Percentiles rank a stretch among this genome's conserved stretches.
These are phyloP conservation scores for Cordyceps tenuipes DNA, from an alignment of 2,329 filamentous ascomycete genomes.

Conservation along the genomic window DNA sequence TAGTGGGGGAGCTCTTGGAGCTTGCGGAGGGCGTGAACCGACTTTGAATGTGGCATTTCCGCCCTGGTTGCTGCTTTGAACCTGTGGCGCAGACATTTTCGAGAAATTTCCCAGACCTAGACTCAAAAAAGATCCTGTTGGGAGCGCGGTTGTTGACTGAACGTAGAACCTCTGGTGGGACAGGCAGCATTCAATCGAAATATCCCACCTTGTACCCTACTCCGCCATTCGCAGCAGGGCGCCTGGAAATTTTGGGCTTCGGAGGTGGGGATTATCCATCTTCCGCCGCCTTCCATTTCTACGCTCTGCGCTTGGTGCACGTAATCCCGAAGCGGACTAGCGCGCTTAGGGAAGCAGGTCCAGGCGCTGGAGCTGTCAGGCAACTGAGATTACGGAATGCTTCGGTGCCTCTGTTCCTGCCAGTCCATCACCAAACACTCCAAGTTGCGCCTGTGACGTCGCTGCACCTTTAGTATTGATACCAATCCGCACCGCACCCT, in stretches of 20 bases:
- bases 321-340: constrained; percentile 18
- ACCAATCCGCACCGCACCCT: neutral
- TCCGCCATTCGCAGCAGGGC: constrained; percentile 21
- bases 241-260: constrained; percentile 33
- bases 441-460: constrained; percentile 13
- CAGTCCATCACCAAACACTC: constrained; percentile 20
- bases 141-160: constrained; percentile 22
- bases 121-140: constrained; percentile 2
- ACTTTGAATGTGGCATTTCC: constrained; percentile 52
- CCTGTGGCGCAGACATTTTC: constrained; percentile 34
- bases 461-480: neutral
- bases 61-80: constrained; percentile 26
- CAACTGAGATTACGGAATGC: constrained; percentile 35
- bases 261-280: constrained; percentile 31
- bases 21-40: constrained; percentile 25
- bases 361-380: constrained; percentile 30
- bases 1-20: constrained; percentile 30
- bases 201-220: constrained; percentile 35
- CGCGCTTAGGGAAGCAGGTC: constrained; percentile 14
- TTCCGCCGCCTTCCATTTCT: constrained; percentile 23
- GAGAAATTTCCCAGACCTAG: constrained; percentile 29
- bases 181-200: constrained; percentile 23
- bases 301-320: constrained; percentile 11
- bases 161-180: constrained; percentile 21
- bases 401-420: constrained; percentile 24